phyloP scores from a whole-genome alignment of 192 early-diverging fungal genomes.

The Entomortierella lignicola region DNA sequence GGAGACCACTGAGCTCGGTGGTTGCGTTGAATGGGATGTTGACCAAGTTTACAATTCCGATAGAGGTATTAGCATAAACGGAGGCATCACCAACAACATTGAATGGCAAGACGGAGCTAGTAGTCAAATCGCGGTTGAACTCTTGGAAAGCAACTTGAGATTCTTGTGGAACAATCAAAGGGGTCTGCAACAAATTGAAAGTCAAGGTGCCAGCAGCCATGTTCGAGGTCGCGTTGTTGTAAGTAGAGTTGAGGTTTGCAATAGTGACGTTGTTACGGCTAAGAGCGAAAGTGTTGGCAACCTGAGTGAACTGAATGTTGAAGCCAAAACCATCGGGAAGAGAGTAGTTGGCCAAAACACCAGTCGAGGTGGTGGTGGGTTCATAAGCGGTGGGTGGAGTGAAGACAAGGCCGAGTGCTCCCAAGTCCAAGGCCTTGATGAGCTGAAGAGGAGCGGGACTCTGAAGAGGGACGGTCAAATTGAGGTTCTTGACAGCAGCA shows the following conservation, averaged over 20 bases:
- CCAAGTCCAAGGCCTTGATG: conserved; percentile 61
- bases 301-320: conserved; percentile 43
- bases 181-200: conserved; percentile 47
- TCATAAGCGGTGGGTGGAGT: conserved; percentile 49
- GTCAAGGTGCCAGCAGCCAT: conserved; percentile 46
- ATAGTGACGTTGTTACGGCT: conserved; percentile 34
- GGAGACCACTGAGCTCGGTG: conserved; percentile 58
- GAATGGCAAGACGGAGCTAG: conserved; percentile 26
- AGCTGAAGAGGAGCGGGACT: conserved; percentile 50
- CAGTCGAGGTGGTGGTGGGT: conserved; percentile 51
- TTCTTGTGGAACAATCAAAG: conserved; percentile 43
- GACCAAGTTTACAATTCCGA: conserved; percentile 58
- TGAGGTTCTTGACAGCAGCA: conserved; percentile 34
- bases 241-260: conserved; percentile 40
- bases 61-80: conserved; percentile 55
- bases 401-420: conserved; percentile 58
- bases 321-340: conserved; percentile 66
- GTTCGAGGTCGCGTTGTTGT: conserved; percentile 44
- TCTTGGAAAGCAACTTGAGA: conserved; percentile 52
- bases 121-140: conserved; percentile 56
- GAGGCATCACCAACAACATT: conserved; percentile 47
- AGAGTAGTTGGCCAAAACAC: conserved; percentile 51
- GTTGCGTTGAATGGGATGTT: conserved; percentile 59
- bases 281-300: conserved; percentile 45
- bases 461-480: conserved; percentile 56